A percentile compares a stretch with the other conserved stretches of the same genome.
phyloP scores from a whole-genome alignment of 495 filamentous ascomycete species.

The Aspergillus leporis region DNA sequence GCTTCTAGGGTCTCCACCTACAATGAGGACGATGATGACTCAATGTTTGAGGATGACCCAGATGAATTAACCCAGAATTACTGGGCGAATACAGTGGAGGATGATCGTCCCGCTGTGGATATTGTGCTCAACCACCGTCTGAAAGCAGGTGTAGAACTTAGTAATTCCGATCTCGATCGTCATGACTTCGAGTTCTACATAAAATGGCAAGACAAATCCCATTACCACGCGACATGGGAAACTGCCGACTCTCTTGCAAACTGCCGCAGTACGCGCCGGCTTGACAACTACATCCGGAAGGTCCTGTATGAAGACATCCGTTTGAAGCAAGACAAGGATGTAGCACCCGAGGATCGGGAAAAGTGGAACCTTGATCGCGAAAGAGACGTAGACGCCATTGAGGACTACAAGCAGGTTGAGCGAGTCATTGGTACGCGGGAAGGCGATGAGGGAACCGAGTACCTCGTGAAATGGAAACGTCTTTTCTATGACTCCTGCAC shows the following conservation, averaged over 20 bases:
- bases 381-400: constrained; percentile 75
- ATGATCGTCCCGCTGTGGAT: constrained; percentile 81
- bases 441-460: constrained; percentile 75
- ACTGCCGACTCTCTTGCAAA: constrained; percentile 65
- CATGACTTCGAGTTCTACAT: constrained; percentile 92
- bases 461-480: constrained; percentile 88
- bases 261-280: constrained; percentile 73
- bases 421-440: constrained; percentile 81
- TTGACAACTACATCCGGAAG: constrained; percentile 93
- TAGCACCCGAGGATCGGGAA: constrained; percentile 83
- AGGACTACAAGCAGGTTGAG: constrained; percentile 86
- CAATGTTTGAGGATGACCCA: constrained; percentile 70
- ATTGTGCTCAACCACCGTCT: constrained; percentile 81
- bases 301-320: constrained; percentile 72
- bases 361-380: constrained; percentile 89
- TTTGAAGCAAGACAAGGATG: constrained; percentile 65
- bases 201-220: constrained; percentile 95
- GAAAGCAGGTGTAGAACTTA: constrained; percentile 64
- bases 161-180: constrained; percentile 57
- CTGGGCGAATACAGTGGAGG: constrained; percentile 65
- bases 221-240: constrained; percentile 96
- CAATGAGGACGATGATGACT: constrained; percentile 81
- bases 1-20: constrained; percentile 85
- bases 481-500: constrained; percentile 90
- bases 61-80: constrained; percentile 58